Conservation (phyloP, 169 alveolate species). For the Eimeria acervulina region DNA sequence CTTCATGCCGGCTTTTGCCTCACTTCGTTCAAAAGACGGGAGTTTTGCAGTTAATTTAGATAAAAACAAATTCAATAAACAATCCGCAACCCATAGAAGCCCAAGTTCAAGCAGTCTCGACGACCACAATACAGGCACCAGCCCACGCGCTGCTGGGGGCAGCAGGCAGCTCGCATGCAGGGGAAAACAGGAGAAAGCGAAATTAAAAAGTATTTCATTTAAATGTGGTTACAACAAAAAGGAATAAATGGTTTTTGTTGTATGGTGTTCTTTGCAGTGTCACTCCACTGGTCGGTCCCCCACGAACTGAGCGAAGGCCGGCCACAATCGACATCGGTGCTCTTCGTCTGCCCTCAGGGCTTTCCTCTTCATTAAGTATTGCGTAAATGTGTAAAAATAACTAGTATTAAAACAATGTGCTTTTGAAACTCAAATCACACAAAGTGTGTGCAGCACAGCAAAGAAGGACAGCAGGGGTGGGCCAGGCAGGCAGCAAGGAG, state of each 20-base stretch:
- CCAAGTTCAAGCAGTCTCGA: background rate
- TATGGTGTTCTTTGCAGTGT: background rate
- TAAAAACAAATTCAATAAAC: background rate
- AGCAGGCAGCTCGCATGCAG: background rate
- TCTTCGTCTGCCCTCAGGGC: background rate
- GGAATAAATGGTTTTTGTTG: too few species aligned
- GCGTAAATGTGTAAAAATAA: background rate
- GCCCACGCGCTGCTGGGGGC: too few species aligned
- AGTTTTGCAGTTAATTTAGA: background rate
- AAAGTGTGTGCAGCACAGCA: background rate
- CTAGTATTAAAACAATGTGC: too few species aligned
- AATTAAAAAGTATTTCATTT: background rate
- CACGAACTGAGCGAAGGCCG: constrained; percentile 6
- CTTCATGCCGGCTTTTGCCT: constrained; percentile 19
- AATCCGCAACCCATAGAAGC: background rate
- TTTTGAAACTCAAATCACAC: background rate
- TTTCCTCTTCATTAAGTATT: background rate
- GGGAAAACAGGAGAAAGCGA: background rate
- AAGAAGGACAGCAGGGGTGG: background rate
- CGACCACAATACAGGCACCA: too few species aligned
- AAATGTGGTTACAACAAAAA: background rate
- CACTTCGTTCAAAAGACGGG: background rate
- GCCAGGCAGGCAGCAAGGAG: background rate
- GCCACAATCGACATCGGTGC: background rate
- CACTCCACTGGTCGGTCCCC: constrained; percentile 23